phyloP scores from a whole-genome alignment of 495 filamentous ascomycete species.

The Antarctomyces pellizariae region DNA sequence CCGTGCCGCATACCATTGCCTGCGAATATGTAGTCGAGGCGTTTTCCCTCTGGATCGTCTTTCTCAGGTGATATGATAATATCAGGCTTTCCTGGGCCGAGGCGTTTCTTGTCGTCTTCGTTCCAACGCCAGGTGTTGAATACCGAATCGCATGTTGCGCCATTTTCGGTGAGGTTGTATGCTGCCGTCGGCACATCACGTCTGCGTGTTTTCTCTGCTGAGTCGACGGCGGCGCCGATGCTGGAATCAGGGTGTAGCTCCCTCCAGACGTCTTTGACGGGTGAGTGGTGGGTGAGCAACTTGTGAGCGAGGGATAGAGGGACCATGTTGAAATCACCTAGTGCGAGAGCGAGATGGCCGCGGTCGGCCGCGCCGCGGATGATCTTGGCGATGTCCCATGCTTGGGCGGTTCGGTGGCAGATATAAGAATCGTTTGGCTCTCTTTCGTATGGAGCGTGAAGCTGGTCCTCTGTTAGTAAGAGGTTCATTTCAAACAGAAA shows the following conservation, averaged over 20 bases:
- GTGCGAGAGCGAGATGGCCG: slow-evolving; percentile 60
- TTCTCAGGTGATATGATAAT: slow-evolving; percentile 27
- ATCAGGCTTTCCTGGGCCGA: slow-evolving; percentile 14
- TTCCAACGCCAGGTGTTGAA: slow-evolving; percentile 91
- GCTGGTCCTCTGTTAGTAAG: slow-evolving; percentile 15
- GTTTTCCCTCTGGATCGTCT: slow-evolving; percentile 48
- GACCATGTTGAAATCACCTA: slow-evolving; percentile 92
- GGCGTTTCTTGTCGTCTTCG: slow-evolving; percentile 31
- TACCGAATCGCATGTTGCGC: slow-evolving; percentile 64
- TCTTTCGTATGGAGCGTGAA: slow-evolving; percentile 75
- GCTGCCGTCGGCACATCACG: slow-evolving; percentile 39
- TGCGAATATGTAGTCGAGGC: slow-evolving; percentile 94
- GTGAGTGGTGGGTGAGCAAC: slow-evolving; percentile 54
- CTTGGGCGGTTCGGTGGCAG: slow-evolving; percentile 76
- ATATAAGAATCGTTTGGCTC: slow-evolving; percentile 66
- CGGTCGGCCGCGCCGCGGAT: slow-evolving; percentile 66
- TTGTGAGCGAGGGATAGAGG: slow-evolving; percentile 72
- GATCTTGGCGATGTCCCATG: slow-evolving; percentile 92
- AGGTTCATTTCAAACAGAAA: neutral
- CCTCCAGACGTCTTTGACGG: slow-evolving; percentile 65
- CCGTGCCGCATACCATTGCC: slow-evolving; percentile 6
- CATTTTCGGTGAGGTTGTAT: slow-evolving; percentile 57
- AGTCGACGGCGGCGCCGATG: slow-evolving; percentile 40
- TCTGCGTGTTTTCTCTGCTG: slow-evolving; percentile 31
- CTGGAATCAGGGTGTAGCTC: slow-evolving; percentile 59